Evolutionary conservation across 2,329 filamentous ascomycete genomes (phyloP).

Genomic region (Penicillium digitatum): DNA sequence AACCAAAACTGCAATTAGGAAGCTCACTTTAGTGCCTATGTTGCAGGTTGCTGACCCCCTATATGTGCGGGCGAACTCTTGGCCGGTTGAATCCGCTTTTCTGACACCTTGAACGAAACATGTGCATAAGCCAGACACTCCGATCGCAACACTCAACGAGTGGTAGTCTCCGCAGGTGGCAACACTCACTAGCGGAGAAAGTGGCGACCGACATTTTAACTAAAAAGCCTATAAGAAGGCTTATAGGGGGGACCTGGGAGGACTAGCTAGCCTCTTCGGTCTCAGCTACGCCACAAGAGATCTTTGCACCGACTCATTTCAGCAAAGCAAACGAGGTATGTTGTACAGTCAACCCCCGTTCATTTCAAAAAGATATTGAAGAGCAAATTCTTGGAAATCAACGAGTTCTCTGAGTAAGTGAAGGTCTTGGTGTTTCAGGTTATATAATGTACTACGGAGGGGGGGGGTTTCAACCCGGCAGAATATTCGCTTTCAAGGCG

Average conservation of each 20-base stretch:
- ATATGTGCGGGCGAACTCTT: background rate
- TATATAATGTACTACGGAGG: too few relatives aligned
- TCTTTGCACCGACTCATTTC: background rate
- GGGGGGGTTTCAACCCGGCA: too few relatives aligned
- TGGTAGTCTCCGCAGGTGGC: constrained; percentile 5
- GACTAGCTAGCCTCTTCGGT: constrained; percentile 2
- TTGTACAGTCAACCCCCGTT: too few relatives aligned
- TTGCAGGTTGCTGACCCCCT: background rate
- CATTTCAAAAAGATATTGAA: too few relatives aligned
- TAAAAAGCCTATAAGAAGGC: background rate
- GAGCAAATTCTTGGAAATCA: too few relatives aligned
- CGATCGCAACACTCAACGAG: background rate
- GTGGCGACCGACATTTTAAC: background rate
- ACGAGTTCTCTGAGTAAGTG: too few relatives aligned
- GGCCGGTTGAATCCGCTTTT: background rate
- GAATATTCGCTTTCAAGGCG: too few relatives aligned
- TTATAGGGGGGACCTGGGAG: background rate
- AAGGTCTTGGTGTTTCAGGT: too few relatives aligned
- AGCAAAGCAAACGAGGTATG: background rate
- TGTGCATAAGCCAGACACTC: background rate
- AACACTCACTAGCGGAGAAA: background rate
- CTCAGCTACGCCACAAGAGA: constrained; percentile 19
- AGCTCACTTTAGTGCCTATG: too few relatives aligned
- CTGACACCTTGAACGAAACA: background rate
- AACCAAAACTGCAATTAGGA: too few relatives aligned